These are phyloP conservation scores for Sporothrix brunneoviolacea DNA, from an alignment of 2,329 filamentous ascomycete species.

Conservation along the genomic window DNA sequence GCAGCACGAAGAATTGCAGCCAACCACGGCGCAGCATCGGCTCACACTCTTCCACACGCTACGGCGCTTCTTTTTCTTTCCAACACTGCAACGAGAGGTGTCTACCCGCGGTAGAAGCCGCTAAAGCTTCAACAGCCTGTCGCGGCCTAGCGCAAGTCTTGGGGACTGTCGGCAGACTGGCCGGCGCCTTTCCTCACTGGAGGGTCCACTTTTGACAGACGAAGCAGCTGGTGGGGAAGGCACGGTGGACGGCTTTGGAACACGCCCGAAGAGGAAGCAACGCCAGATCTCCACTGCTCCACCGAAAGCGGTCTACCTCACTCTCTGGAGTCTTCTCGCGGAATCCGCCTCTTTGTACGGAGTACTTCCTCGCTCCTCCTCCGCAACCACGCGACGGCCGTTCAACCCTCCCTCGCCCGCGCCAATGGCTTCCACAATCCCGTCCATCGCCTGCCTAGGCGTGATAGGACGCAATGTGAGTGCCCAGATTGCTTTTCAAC, in stretches of 20 bases:
- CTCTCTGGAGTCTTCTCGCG: too few species aligned
- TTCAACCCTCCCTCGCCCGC: background rate
- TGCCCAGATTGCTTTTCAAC: background rate
- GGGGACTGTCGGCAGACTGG: too few species aligned
- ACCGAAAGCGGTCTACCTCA: conserved; percentile 1
- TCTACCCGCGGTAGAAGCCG: conserved; percentile 2
- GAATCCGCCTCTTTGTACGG: background rate
- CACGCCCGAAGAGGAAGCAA: too few species aligned
- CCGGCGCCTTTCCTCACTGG: too few species aligned
- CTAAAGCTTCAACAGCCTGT: too few species aligned
- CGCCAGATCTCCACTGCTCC: background rate
- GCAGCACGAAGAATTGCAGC: conserved; percentile 3
- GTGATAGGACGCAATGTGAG: conserved; percentile 87
- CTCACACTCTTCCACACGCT: conserved; percentile 4
- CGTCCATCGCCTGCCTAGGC: conserved; percentile 87
- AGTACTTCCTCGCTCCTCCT: background rate
- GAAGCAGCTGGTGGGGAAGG: conserved; percentile 8
- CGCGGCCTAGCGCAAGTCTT: too few species aligned
- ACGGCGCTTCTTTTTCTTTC: background rate
- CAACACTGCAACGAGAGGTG: too few species aligned
- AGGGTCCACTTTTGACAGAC: too few species aligned
- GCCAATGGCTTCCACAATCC: conserved; percentile 54
- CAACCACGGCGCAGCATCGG: conserved; percentile 14
- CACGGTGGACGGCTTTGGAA: background rate
- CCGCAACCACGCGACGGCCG: background rate